A percentile compares a stretch with the other conserved stretches of the same genome.
Evolutionary conservation across 257 asterid species (phyloP).

Genomic region (Penstemon newberryi): DNA sequence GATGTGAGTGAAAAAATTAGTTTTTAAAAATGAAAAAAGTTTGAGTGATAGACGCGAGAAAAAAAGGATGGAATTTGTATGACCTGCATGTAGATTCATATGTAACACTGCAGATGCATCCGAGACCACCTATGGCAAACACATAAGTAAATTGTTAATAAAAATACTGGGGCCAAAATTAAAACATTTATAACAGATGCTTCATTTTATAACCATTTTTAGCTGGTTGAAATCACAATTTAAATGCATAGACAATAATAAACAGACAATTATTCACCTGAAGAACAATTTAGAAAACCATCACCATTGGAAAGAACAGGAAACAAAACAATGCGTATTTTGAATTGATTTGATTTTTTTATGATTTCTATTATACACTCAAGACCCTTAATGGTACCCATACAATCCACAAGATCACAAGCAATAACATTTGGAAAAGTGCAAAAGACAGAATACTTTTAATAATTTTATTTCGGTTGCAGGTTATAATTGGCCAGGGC

Average conservation of each 20-base stretch:
- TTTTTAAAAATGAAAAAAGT: no score
- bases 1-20: background rate
- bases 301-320: background rate
- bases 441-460: background rate
- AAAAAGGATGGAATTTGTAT: conserved; percentile 20
- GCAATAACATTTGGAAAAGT: background rate
- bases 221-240: conserved; percentile 5
- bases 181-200: conserved; percentile 4
- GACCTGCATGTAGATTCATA: conserved; percentile 91
- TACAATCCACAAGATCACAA: background rate
- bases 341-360: background rate
- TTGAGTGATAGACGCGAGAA: no score
- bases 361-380: conserved; percentile 1
- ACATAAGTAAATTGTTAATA: conserved; percentile 19
- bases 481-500: background rate
- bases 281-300: conserved; percentile 14
- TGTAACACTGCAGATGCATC: conserved; percentile 85
- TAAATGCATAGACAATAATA: conserved; percentile 21
- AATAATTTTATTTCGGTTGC: no score
- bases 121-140: conserved; percentile 70
- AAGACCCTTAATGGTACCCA: background rate
- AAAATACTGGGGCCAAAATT: conserved; percentile 16
- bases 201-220: background rate
- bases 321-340: background rate
- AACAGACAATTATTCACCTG: conserved; percentile 10